Evolutionary conservation across 129 eudicot species (phyloP), one percentile per base, ranked within the genome.

Genomic region (Pulicaria dysenterica): DNA sequence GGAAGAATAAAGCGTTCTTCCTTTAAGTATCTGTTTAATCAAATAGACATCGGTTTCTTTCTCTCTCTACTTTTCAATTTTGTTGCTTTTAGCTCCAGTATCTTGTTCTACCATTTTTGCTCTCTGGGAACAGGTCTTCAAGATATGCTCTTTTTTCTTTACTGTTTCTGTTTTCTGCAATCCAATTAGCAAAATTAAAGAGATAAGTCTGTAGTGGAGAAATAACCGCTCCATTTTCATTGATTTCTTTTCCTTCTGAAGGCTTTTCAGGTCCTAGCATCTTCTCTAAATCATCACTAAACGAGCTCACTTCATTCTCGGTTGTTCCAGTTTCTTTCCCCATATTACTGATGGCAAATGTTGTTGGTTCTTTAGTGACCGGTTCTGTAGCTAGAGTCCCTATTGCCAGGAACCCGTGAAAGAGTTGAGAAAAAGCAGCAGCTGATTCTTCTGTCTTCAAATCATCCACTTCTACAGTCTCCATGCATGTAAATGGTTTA

Each of bases 181-280:
- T 59, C 76, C 96, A 67, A 80, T 64, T 15, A 88, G 83, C 46
- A 95, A 77, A 41, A 90, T 86, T n/a, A n/a, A 87, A 82, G 19
- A 92, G 90, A 77, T 79, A 89, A 12, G 81, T 84, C 62, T 92
- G 98, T 15, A 92, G 90, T 11, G 96, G 98, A 78, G 91, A 86
- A 66, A 61, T 64, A 36, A 54, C 58, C 15, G 84, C 58, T 45
- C 68, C 89, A 50, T 70, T 74, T 40, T 73, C 82, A 67, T 59
- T 75, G 73, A 50, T 76, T 67, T 83, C 87, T 41, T 62, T 54
- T 63, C 75, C 88, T 48, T 89, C 88, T 15, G 83, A 85, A 44
- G 66, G 68, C 36, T 58, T 82, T 73, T 77, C 88, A 42, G 77
- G 77, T 64, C 80, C 92, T 58, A 90, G 81, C 70, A 87, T 86